Conservation (phyloP, 192 early-diverging fungal species). For the Entrophospora sp. region DNA sequence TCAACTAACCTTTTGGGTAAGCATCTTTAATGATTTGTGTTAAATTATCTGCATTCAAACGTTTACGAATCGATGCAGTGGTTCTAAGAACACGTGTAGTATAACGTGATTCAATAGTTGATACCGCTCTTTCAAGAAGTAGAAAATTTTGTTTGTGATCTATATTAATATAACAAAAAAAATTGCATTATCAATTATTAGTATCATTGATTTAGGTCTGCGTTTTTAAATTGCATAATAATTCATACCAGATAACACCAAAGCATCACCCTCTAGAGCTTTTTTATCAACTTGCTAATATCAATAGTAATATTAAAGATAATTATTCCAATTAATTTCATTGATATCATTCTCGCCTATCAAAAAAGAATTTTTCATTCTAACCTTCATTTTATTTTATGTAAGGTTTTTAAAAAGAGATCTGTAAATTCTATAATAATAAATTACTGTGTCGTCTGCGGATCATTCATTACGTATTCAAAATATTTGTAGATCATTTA, state of each 20-base stretch:
- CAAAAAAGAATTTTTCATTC: too few relatives aligned
- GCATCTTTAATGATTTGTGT: conserved; percentile 48
- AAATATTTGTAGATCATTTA: too few relatives aligned
- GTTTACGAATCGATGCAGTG: conserved; percentile 68
- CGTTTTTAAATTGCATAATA: not conserved
- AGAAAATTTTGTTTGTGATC: conserved; percentile 80
- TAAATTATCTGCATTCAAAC: conserved; percentile 59
- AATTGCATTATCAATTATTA: not conserved
- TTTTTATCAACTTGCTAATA: not conserved
- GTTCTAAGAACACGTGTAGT: conserved; percentile 80
- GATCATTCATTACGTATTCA: too few relatives aligned
- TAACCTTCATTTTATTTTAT: too few relatives aligned
- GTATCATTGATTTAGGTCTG: too few relatives aligned
- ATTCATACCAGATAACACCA: not conserved
- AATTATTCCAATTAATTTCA: too few relatives aligned
- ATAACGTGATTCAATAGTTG: conserved; percentile 78
- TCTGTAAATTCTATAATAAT: too few relatives aligned
- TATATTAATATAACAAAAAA: conserved; percentile 30
- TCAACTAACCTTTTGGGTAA: conserved; percentile 38
- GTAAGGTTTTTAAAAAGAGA: too few relatives aligned
- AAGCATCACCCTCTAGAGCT: not conserved
- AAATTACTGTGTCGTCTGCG: too few relatives aligned
- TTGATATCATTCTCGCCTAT: too few relatives aligned
- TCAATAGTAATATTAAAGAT: too few relatives aligned
- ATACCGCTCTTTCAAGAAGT: conserved; percentile 75